Base-by-base conservation (phyloP, 805 yeast genomes). In the Wilhelminamyces savonicus region DNA sequence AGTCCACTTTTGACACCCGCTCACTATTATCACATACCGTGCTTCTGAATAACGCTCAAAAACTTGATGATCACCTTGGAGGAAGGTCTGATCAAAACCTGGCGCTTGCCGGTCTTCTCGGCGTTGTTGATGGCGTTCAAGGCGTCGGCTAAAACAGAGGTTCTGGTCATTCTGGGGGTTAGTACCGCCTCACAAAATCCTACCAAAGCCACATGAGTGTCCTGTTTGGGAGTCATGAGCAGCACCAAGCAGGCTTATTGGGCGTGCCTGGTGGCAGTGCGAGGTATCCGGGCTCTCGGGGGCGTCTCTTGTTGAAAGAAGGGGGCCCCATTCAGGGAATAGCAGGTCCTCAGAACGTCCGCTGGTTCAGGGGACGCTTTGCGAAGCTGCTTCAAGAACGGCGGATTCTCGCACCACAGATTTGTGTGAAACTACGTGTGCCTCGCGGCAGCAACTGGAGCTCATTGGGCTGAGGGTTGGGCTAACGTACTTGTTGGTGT, bases 191-290 rank as follows among this genome's bases (percentile, higher is more conserved):
- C 19, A 6, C 19, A 8, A 17, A 17, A 7, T 7, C 19, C 6
- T 17, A 11, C 22, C 23, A 41, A 40, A 39, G 57, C 56, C 58
- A 38, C 60, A 57, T 58, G 66, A 59, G 65, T 59, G 63, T 59
- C 64, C 59, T 34, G 36, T 22, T 24, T 28, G 29, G 60, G 62
- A 57, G 44, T 57, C 64, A 56, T 48, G 60, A 54, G 58, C 13
- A 6, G 7, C 23, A n/a, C n/a, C 23, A 21, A 7, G 11, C n/a
- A 6, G 23, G 7, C n/a, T 21, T n/a, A n/a, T n/a, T n/a, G n/a
- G n/a, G n/a, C n/a, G n/a, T 19, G 21, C 56, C 30, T 21, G 10
- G 14, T 16, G 29, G 20, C 9, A 14, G 21, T 15, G 9, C 16
- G 26, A 21, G 7, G n/a, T 17, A 13, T 9, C n/a, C n/a, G n/a